phyloP scores from a whole-genome alignment of 1,284 basidiomycete species.

The Agroathelia rolfsii region DNA sequence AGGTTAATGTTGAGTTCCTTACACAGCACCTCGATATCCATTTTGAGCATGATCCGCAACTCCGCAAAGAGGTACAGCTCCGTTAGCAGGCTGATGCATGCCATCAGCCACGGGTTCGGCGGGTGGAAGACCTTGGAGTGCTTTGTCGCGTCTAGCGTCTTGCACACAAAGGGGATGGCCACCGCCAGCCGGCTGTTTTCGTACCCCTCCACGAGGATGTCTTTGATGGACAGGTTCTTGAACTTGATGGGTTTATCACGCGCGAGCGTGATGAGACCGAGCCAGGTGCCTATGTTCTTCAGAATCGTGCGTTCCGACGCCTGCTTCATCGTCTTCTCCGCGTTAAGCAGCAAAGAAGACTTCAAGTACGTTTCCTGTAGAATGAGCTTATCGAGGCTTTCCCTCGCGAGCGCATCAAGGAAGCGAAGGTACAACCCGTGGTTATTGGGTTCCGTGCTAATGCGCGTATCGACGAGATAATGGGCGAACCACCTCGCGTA shows the following conservation, averaged over 20 bases:
- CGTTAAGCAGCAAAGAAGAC: constrained; percentile 79
- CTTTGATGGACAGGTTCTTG: constrained; percentile 93
- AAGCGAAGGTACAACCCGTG: constrained; percentile 93
- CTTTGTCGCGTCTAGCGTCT: constrained; percentile 85
- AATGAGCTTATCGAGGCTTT: constrained; percentile 63
- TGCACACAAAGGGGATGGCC: constrained; percentile 98
- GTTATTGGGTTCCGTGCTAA: constrained; percentile 96
- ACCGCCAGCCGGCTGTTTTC: constrained; percentile 88
- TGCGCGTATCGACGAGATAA: constrained; percentile 93
- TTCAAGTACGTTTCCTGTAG: constrained; percentile 92
- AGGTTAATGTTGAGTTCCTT: constrained; percentile 86
- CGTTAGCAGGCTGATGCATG: constrained; percentile 82
- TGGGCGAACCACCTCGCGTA: constrained; percentile 95
- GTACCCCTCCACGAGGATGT: constrained; percentile 91
- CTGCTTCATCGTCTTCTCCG: constrained; percentile 82
- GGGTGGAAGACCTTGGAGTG: constrained; percentile 89
- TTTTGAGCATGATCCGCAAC: constrained; percentile 94
- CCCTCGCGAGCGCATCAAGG: constrained; percentile 71
- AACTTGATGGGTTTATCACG: constrained; percentile 88
- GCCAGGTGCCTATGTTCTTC: constrained; percentile 95
- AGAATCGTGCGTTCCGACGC: constrained; percentile 80
- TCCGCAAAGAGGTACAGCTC: constrained; percentile 97
- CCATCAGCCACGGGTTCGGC: constrained; percentile 98
- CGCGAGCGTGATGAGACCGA: constrained; percentile 89
- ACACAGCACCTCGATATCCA: constrained; percentile 97